Evolutionary conservation across 192 early-diverging fungal species (phyloP), one percentile per base, ranked within the genome.

Genomic region (Backusella westeae): DNA sequence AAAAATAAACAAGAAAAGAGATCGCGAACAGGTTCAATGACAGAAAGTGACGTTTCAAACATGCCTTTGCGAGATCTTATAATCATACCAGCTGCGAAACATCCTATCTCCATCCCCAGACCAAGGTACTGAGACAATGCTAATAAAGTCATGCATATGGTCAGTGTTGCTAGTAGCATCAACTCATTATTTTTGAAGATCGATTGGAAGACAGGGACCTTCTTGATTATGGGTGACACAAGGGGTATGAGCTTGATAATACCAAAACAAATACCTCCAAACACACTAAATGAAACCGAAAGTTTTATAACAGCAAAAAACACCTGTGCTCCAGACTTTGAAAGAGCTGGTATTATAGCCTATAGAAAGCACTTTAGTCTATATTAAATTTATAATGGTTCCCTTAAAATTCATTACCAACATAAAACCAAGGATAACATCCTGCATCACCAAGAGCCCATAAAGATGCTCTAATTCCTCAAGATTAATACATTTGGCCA

Each of bases 51-150:
- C 17, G 72, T 38, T 42, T 90, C 82, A 59, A 76, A 80, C 9
- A 86, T 39, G 36, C 67, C 36, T 72, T 80, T 88, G 21, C 87
- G 80, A 52, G 79, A 74, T 34, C 79, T 78, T 17, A 90, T 79
- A 29, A 90, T 49, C 4, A 90, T 82, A 59, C 89, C 89, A 4
- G 87, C 89, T n/a, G 86, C 83, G 74, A 90, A 90, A 71, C 89
- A 90, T 9, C 86, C 84, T 10, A 90, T 34, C 76, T 90, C 89
- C 70, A 86, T 78, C 23, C 86, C 82, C 23, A 89, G 74, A 12
- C 87, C 84, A 17, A 90, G 75, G 4, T 56, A 23, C 23, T 69
- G 75, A 34, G 80, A 79, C 15, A 90, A 12, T 23, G 79, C n/a
- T 39, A 88, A 69, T 46, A 84, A 76, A 9, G 75, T 19, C 74